Conservation (phyloP, 73 alveolate species). For the Paraurostyla sp. region DNA sequence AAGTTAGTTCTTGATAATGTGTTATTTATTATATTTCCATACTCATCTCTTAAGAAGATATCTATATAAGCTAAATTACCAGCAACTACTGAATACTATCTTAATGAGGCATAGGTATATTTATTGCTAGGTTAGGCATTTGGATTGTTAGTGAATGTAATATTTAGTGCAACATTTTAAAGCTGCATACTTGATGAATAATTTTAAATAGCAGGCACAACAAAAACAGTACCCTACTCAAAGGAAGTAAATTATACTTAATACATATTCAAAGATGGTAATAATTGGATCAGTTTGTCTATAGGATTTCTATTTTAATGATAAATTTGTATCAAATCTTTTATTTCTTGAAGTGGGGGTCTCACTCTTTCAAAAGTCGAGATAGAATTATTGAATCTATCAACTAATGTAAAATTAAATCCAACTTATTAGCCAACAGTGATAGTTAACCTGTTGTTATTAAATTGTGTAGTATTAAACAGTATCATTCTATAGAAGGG, state of each 20-base stretch:
- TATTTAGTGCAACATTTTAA: too few relatives aligned
- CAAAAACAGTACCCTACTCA: not conserved
- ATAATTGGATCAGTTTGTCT: not conserved
- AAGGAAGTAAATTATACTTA: not conserved
- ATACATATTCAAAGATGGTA: not conserved
- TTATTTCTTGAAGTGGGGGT: slow-evolving; percentile 3
- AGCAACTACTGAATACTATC: not conserved
- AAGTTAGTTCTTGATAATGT: not conserved
- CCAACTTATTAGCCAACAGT: not conserved
- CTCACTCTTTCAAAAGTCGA: not conserved
- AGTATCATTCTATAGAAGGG: not conserved
- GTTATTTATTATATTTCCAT: not conserved
- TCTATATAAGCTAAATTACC: not conserved
- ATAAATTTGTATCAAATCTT: not conserved
- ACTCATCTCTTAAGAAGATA: not conserved
- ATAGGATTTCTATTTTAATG: not conserved
- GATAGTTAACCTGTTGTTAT: not conserved
- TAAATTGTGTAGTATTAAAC: not conserved
- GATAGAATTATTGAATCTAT: not conserved
- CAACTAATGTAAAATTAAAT: slow-evolving; percentile 12
- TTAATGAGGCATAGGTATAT: not conserved
- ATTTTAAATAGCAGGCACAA: not conserved
- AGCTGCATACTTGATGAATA: too few relatives aligned
- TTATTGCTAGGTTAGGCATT: too few relatives aligned
- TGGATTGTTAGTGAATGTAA: too few relatives aligned